Conservation (phyloP, 192 early-diverging fungal genomes). For the Backusella tuberculispora region DNA sequence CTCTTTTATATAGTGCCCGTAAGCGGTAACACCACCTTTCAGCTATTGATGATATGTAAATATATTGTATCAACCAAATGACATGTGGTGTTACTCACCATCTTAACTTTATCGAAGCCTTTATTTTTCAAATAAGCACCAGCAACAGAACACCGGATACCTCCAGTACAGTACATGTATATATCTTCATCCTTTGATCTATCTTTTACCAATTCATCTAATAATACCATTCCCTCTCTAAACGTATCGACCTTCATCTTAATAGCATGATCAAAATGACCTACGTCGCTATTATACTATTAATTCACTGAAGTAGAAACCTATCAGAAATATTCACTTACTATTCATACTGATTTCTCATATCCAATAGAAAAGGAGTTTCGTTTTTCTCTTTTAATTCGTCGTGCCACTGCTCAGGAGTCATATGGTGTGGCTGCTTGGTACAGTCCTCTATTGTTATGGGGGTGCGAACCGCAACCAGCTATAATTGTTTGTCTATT, state of each 20-base stretch:
- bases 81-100: slow-evolving; percentile 28
- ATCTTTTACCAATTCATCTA: slow-evolving; percentile 57
- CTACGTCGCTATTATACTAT: slow-evolving; percentile 55
- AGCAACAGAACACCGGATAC: slow-evolving; percentile 76
- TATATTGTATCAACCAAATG: not conserved
- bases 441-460: slow-evolving; percentile 51
- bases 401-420: slow-evolving; percentile 66
- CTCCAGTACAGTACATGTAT: slow-evolving; percentile 84
- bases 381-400: slow-evolving; percentile 47
- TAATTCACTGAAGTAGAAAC: not conserved
- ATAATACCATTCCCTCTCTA: slow-evolving; percentile 63
- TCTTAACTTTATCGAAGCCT: slow-evolving; percentile 68
- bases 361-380: slow-evolving; percentile 63
- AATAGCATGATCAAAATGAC: slow-evolving; percentile 67
- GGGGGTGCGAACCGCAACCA: slow-evolving; percentile 47
- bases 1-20: slow-evolving; percentile 56
- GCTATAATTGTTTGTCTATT: not conserved
- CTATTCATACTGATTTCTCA: slow-evolving; percentile 82
- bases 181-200: slow-evolving; percentile 59
- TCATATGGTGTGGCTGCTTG: slow-evolving; percentile 66
- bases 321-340: slow-evolving; percentile 19
- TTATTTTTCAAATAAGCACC: slow-evolving; percentile 69
- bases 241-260: slow-evolving; percentile 76
- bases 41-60: slow-evolving; percentile 36
- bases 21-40: slow-evolving; percentile 73